Base-by-base conservation (phyloP, 108 stramenopile genomes). In the Cyclotella cryptica region DNA sequence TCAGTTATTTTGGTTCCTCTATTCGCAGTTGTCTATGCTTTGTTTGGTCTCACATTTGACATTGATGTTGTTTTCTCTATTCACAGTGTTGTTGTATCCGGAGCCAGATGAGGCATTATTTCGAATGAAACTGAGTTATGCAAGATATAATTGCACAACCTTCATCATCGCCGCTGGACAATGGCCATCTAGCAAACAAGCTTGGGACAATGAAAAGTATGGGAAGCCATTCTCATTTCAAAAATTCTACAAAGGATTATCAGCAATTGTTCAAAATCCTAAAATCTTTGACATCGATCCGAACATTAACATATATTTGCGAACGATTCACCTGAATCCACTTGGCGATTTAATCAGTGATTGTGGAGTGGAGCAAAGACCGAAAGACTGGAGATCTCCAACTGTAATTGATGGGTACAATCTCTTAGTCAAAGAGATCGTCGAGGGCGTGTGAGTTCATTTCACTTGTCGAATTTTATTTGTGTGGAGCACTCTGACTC, bases 331-430 rank as follows among this genome's bases (percentile, higher is more conserved):
- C 43, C 41, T 19, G 2, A 44, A 44, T 19, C 62, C 62, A 17
- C 39, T 64, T 44, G 62, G 62, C 14, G 18, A 64, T 43, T 19
- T n/a, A 9, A 41, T 24, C 6, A 41, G 18, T 12, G 5, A 21
- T 43, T 43, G 39, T 64, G 41, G 15, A 7, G 42, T n/a, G 14
- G 41, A n/a, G 8, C 6, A 26, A 7, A 41, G 42, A 18, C 42
- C 62, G 13, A 21, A 43, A 43, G 62, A 64, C 19, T 64, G 17
- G 14, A 15, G 62, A 21, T 43, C 14, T 10, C 40, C 62, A 12
- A 64, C 62, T 19, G 62, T 64, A 14, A 44, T 64, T 64, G 62
- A 64, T 64, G 62, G 42, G 41, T 64, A 64, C 28, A 64, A 41
- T n/a, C 11, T 43, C 7, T 10, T 64, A 27, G 9, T 64, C 28